Percentiles rank a stretch among this genome's conserved stretches.
These are phyloP conservation scores for Trichoderma gamsii DNA, from an alignment of 495 filamentous ascomycete genomes.

Conservation along the genomic window DNA sequence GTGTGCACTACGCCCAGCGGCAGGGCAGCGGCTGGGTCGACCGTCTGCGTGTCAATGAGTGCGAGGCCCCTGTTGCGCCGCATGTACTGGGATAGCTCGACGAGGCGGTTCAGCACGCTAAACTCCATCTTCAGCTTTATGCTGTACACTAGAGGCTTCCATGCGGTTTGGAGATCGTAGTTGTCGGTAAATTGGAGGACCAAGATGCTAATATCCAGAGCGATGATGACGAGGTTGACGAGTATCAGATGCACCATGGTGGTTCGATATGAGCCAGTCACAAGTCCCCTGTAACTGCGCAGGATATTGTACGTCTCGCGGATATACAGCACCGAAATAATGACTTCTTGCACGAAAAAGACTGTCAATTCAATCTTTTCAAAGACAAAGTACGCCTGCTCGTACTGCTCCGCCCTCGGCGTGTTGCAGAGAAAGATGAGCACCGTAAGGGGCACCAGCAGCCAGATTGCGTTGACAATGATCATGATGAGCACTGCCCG, in stretches of 20 bases:
- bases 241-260: constrained; percentile 49
- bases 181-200: constrained; percentile 48
- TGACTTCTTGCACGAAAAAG: constrained; percentile 54
- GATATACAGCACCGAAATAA: constrained; percentile 55
- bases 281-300: constrained; percentile 27
- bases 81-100: constrained; percentile 7
- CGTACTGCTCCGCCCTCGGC: neutral
- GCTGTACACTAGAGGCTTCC: constrained; percentile 58
- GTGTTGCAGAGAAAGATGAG: constrained; percentile 23
- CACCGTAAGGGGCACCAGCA: constrained; percentile 49
- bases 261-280: constrained; percentile 29
- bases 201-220: constrained; percentile 39
- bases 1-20: neutral
- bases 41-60: neutral
- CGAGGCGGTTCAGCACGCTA: constrained; percentile 43
- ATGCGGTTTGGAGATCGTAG: constrained; percentile 54
- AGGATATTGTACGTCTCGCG: constrained; percentile 48
- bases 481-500: constrained; percentile 53
- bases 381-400: constrained; percentile 43
- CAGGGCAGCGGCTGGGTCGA: neutral
- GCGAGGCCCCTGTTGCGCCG: constrained; percentile 3
- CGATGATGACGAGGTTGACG: constrained; percentile 54
- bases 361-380: constrained; percentile 57
- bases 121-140: constrained; percentile 65
- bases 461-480: constrained; percentile 45